phyloP scores from a whole-genome alignment of 306 rosid species.

The Prunus kanzakura region DNA sequence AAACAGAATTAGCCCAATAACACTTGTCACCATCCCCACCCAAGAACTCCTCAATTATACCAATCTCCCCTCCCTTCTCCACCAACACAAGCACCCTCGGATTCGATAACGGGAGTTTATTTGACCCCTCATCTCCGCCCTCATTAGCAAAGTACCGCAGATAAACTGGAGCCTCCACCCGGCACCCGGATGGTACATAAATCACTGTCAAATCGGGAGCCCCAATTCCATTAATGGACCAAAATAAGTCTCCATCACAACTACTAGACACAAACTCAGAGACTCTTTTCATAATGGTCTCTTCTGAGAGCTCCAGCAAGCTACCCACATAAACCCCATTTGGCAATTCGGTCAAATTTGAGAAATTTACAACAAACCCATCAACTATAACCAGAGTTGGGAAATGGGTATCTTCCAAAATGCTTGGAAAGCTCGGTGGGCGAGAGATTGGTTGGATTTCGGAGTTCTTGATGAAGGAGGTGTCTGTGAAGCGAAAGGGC shows the following conservation, averaged over 20 bases:
- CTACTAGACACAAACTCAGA: slow-evolving; percentile 31
- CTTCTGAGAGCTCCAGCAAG: slow-evolving; percentile 38
- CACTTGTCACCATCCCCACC: slow-evolving; percentile 23
- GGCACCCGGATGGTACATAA: slow-evolving; percentile 70
- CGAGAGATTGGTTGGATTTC: slow-evolving; percentile 53
- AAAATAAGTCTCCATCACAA: slow-evolving; percentile 66
- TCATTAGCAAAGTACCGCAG: slow-evolving; percentile 47
- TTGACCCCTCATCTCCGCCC: slow-evolving; percentile 39
- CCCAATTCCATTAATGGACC: slow-evolving; percentile 88
- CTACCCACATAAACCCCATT: slow-evolving; percentile 61
- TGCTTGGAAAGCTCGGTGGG: slow-evolving; percentile 26
- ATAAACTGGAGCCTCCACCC: slow-evolving; percentile 58
- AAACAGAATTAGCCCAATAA: slow-evolving; percentile 83
- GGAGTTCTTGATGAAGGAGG: slow-evolving; percentile 65
- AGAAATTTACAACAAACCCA: slow-evolving; percentile 39
- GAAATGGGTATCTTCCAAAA: slow-evolving; percentile 23
- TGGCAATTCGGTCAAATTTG: slow-evolving; percentile 44
- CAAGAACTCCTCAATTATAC: slow-evolving; percentile 70
- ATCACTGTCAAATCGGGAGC: slow-evolving; percentile 80
- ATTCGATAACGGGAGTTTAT: slow-evolving; percentile 57
- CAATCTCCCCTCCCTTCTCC: slow-evolving; percentile 75
- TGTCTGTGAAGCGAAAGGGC: slow-evolving; percentile 85
- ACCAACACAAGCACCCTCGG: slow-evolving; percentile 83
- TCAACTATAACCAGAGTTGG: slow-evolving; percentile 50
- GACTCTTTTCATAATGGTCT: slow-evolving; percentile 36